Evolutionary conservation across 176 grass and related monocot species (phyloP).

Genomic region (Oryza longistaminata): DNA sequence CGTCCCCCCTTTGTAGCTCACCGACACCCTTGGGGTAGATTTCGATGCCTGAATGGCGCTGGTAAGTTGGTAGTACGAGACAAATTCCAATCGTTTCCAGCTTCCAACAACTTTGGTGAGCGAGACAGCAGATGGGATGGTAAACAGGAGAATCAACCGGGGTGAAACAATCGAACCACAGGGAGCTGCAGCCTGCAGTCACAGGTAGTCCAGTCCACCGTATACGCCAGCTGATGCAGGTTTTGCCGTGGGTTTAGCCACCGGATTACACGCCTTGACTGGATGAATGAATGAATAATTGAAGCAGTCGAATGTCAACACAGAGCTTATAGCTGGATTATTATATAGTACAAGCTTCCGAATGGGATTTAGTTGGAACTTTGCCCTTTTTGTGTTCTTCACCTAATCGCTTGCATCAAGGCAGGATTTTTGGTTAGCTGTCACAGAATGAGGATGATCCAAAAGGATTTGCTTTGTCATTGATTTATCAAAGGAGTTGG

Average conservation of each 20-base stretch:
- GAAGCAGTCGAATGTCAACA: not conserved
- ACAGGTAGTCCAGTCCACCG: not conserved
- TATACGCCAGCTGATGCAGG: not conserved
- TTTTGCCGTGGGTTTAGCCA: not conserved
- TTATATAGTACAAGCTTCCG: not conserved
- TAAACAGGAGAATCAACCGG: not conserved
- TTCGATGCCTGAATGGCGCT: not conserved
- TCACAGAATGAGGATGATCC: not conserved
- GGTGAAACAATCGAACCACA: not conserved
- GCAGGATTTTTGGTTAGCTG: not conserved
- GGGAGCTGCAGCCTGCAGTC: not conserved
- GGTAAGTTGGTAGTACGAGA: not conserved
- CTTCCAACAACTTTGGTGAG: not conserved
- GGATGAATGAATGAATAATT: not conserved
- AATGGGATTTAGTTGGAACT: not conserved
- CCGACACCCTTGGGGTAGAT: not conserved
- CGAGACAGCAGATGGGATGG: not conserved
- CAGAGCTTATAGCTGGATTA: not conserved
- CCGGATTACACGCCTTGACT: not conserved
- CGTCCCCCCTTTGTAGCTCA: not conserved
- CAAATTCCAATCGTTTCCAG: not conserved
- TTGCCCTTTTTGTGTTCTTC: not conserved
- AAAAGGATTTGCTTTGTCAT: not conserved
- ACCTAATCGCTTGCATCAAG: not conserved
- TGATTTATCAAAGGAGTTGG: not conserved